Base-by-base conservation (phyloP, 768 basidiomycete species). In the Fomitopsis pulvina region DNA sequence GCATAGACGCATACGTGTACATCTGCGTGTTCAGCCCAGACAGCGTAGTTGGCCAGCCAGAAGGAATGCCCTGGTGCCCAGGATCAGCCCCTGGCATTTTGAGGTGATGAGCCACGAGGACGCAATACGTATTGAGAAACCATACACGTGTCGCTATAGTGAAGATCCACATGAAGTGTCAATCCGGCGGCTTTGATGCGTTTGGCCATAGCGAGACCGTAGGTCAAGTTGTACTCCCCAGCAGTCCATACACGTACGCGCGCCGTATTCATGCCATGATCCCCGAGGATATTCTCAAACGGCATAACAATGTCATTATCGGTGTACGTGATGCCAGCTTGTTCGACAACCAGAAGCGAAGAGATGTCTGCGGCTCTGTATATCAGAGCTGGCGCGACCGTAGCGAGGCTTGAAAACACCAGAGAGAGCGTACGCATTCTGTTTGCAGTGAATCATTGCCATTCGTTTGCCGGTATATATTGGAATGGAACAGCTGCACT, bases 201-300 rank as follows among this genome's bases (percentile, higher is more conserved):
- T 63, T 79, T 79, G 4, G 74, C 80, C 34, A 82, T 63, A 0
- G 70, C 69, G 21, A 84, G 66, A 0, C 71, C 80, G 54, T 80
- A 79, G 30, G 59, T 64, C 47, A 79, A 60, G 54, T 74, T 76
- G 58, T 81, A 81, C 52, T 70, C 70, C n/a, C 76, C 78, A 52
- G 78, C 75, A 0, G 80, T 82, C 82, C 82, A 84, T 25, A 84
- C 63, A 11, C 82, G 69, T 40, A 82, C 76, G 11, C 82, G 74
- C 8, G 77, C 80, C 6, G 80, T 65, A 53, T 82, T 83, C 40
- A 71, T 67, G 27, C 81, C 82, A 52, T 79, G 75, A 41, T 71
- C 71, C 10, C 63, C 62, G 6, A 82, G 65, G 47, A 84, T 83
- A 0, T 66, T 71, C 56, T 84, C 81, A 51, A 80, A 74, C 1